Evolutionary conservation across 352 stramenopile genomes (phyloP), one percentile per base, ranked within the genome.

Genomic region (Phytophthora macrochlamydospora): DNA sequence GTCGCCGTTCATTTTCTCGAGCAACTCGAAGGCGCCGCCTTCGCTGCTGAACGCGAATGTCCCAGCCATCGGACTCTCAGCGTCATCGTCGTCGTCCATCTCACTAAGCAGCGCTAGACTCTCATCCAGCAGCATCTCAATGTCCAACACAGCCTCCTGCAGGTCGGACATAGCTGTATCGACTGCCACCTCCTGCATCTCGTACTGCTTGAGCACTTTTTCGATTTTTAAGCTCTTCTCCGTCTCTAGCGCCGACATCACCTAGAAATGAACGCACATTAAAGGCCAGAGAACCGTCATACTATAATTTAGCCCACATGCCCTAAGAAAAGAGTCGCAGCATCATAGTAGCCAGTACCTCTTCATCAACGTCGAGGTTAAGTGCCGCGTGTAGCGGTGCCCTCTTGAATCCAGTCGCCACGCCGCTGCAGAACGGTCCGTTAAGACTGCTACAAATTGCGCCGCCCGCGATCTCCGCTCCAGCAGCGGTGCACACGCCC

Each of bases 1-100:
- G 37, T 84, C 79, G 37, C 83, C 85, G 52, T 91, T 71, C 83
- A 93, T 90, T 30, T 62, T 78, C 63, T 91, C 78, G 11, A 93
- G 69, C 44, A 81, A 50, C 52, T 92, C 83, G 56, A 89, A 91
- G 44, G 77, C 79, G 28, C 78, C 79, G 12, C 72, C 75, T 45
- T 82, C 69, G 48, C 76, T 89, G 14, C 72, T 88, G 32, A 91
- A 91, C 30, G 73, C 79, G 67, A 90, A 89, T 29, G 77, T 72
- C 0, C 76, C 81, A 13, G 82, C 67, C 44, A 90, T 72, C 5
- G 73, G 69, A 48, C 69, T 89, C 29, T 77, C 18, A 24, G 18
- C 70, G 2, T 83, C 57, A 1, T 87, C 72, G 4, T 71, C 58
- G 1, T 73, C 62, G 1, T 70, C 59, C 18, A 78, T 29, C 13